Evolutionary conservation across 2,329 filamentous ascomycete species (phyloP), one percentile per base, ranked within the genome.

Genomic region (Phialemonium atrogriseum): DNA sequence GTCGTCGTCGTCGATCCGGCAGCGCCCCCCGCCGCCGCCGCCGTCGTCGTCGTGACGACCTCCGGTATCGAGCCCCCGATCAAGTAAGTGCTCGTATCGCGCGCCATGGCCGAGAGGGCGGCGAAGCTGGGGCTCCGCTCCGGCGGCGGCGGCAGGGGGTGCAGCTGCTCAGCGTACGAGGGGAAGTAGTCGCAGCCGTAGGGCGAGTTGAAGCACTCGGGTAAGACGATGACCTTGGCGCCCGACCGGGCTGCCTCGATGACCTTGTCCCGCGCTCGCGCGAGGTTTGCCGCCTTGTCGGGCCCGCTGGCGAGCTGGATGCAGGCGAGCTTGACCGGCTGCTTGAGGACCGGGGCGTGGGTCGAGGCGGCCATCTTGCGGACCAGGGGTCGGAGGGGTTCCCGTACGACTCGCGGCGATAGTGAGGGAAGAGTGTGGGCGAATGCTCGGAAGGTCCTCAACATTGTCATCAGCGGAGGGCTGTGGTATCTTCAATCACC

Each of bases 191-290:
- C 58, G 44, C 79, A 87, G 44, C 91, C 91, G 60, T 98, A 98
- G 7, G 91, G 91, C 24, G 84, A 93, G 67, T 98, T 98, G 77
- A 98, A 98, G 70, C 91, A 98, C 65, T 98, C 91, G 21, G 91
- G 91, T 12, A 98, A 74, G 20, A 96, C 86, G 43, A 96, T 80
- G 37, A 98, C 77, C 35, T 83, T 77, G 38, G 89, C 86, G 44
- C 89, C 89, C 4, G 64, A 64, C 16, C 65, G 58, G 15, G 86
- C 80, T 5, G 91, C 89, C 55, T 86, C 79, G 40, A 86, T 72
- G 36, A 96, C 87, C 54, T 91, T 88, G 25, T 70, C 68, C 35
- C 84, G 80, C 10, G 91, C 89, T 54, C 80, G 80, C 14, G 70
- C 54, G 41, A 98, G 84, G 61, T 98, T 98, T 44, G 72, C 71